A percentile compares a stretch with the other conserved stretches of the same genome.
Evolutionary conservation across 352 stramenopile species (phyloP).

Genomic region (Pythium apleroticum): DNA sequence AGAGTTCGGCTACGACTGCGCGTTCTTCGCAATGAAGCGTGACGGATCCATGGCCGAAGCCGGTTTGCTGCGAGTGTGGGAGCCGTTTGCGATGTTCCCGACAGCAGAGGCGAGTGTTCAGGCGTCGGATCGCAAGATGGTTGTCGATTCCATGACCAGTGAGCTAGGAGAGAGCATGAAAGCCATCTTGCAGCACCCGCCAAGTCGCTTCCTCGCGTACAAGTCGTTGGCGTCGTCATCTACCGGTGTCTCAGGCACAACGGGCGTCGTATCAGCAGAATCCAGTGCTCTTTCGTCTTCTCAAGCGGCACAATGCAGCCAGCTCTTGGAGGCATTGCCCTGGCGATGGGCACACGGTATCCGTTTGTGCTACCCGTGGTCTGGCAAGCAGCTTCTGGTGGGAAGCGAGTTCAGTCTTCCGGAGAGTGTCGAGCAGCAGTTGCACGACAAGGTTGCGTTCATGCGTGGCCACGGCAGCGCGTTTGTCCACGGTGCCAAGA

Average conservation of each 20-base stretch:
- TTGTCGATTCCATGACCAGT: neutral
- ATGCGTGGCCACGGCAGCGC: conserved; percentile 3
- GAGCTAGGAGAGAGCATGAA: neutral
- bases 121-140: conserved; percentile 1
- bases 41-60: conserved; percentile 27
- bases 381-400: conserved; percentile 40
- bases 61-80: conserved; percentile 37
- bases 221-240: neutral
- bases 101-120: conserved; percentile 19
- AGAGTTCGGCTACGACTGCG: conserved; percentile 46
- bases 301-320: conserved; percentile 31
- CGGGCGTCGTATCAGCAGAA: neutral
- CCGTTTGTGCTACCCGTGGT: conserved; percentile 46
- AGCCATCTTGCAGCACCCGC: neutral
- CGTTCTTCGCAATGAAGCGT: conserved; percentile 31
- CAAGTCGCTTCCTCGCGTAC: conserved; percentile 12
- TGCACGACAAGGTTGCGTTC: conserved; percentile 41
- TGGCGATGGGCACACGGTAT: conserved; percentile 28
- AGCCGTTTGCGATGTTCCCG: conserved; percentile 47
- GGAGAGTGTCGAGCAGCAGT: conserved; percentile 37
- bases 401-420: conserved; percentile 31
- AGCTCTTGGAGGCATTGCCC: conserved; percentile 28
- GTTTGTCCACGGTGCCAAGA: neutral
- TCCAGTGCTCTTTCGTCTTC: conserved; percentile 1
- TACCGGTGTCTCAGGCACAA: neutral